Evolutionary conservation across 2,329 filamentous ascomycete species (phyloP).

Genomic region (Dactylellina haptotyla): DNA sequence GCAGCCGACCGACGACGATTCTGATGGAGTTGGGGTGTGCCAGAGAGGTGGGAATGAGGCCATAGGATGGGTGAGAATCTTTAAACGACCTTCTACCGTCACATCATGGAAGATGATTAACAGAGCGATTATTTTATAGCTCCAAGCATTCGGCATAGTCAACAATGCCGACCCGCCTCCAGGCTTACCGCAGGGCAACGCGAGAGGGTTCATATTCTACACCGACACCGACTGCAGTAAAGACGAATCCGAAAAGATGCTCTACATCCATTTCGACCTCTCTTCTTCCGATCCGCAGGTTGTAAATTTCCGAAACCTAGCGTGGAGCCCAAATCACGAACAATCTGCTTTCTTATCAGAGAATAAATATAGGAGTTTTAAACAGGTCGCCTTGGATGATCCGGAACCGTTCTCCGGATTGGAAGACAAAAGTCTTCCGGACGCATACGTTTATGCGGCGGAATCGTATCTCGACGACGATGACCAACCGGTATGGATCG

Average conservation of each 20-base stretch:
- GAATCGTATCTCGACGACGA: not conserved
- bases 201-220: constrained; percentile 37
- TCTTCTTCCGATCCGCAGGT: constrained; percentile 1
- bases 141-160: constrained; percentile 38
- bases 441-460: constrained; percentile 20
- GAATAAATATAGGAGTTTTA: constrained; percentile 25
- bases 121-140: not conserved
- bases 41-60: constrained; percentile 3
- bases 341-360: not conserved
- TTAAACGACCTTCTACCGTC: not conserved
- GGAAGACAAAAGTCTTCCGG: not conserved
- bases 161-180: constrained; percentile 17
- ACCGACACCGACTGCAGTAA: constrained; percentile 5
- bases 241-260: not conserved
- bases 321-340: not conserved
- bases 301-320: constrained; percentile 25
- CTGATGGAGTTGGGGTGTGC: constrained; percentile 7
- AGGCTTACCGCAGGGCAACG: not conserved
- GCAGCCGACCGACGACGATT: constrained; percentile 4
- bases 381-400: constrained; percentile 11
- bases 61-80: constrained; percentile 23
- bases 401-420: not conserved
- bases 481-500: not conserved
- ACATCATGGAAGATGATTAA: not conserved
- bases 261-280: constrained; percentile 25